Conservation (phyloP, 1,284 basidiomycete genomes). For the Gomphus sp. region DNA sequence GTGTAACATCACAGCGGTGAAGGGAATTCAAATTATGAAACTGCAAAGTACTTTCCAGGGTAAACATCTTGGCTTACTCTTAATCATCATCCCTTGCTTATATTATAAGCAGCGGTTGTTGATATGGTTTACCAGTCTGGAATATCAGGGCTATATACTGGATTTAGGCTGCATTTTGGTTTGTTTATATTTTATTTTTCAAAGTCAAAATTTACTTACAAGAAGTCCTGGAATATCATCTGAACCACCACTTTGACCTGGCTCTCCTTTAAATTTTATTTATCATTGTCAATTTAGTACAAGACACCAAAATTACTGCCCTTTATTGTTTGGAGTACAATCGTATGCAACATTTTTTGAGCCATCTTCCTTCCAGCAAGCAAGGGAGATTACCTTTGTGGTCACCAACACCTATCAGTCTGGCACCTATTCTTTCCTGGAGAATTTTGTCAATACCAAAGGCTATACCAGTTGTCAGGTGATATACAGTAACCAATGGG, state of each 20-base stretch:
- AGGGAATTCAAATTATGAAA: constrained; percentile 56
- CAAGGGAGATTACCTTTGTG: constrained; percentile 68
- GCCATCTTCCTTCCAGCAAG: constrained; percentile 60
- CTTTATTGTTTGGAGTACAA: constrained; percentile 88
- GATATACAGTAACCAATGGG: too few species aligned
- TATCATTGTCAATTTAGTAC: constrained; percentile 33
- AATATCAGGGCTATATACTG: constrained; percentile 71
- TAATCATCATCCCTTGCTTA: constrained; percentile 13
- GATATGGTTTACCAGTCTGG: constrained; percentile 64
- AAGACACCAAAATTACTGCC: constrained; percentile 75
- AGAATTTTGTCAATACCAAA: too few species aligned
- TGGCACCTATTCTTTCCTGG: too few species aligned
- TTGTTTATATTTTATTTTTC: not conserved
- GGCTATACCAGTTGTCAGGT: too few species aligned
- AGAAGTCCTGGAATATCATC: not conserved
- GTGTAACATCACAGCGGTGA: constrained; percentile 81
- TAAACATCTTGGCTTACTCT: constrained; percentile 18
- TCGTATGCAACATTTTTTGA: constrained; percentile 68
- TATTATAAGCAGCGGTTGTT: constrained; percentile 24
- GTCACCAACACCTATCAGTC: constrained; percentile 35
- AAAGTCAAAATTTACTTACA: not conserved
- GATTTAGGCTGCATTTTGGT: constrained; percentile 76
- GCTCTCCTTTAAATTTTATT: too few species aligned
- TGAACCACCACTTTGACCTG: too few species aligned
- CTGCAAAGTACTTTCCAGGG: constrained; percentile 67